These are phyloP conservation scores for Macrotyloma uniflorum DNA, from an alignment of 306 rosid species.

Conservation along the genomic window DNA sequence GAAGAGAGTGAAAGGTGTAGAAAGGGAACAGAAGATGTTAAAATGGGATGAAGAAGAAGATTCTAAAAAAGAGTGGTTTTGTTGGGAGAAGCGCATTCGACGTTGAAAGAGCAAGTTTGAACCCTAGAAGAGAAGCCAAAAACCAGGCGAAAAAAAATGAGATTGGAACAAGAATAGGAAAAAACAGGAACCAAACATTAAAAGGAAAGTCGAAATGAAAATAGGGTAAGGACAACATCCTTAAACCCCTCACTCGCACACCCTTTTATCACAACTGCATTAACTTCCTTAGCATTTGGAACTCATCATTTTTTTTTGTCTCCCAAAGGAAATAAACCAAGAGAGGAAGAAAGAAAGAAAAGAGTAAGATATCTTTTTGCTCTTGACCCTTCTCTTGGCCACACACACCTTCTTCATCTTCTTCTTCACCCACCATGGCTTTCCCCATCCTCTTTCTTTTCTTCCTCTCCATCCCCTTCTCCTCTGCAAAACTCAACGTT, in stretches of 20 bases:
- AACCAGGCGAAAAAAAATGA: too few species aligned
- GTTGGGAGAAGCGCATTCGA: conserved; percentile 18
- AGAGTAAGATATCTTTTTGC: not conserved
- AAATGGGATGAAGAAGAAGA: not conserved
- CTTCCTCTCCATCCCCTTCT: conserved; percentile 43
- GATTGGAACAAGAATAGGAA: conserved; percentile 44
- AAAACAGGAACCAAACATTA: not conserved
- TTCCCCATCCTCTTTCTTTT: conserved; percentile 39
- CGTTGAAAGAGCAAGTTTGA: not conserved
- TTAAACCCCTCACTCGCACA: conserved; percentile 47
- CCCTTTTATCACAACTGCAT: conserved; percentile 17
- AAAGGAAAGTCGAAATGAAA: not conserved
- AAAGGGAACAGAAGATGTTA: not conserved
- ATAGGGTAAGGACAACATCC: conserved; percentile 17
- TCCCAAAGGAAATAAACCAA: not conserved
- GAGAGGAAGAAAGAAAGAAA: conserved; percentile 34
- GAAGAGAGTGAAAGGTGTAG: not conserved
- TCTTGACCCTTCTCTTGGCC: conserved; percentile 34
- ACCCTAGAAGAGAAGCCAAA: not conserved
- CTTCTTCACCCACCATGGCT: conserved; percentile 31
- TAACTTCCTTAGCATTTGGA: not conserved
- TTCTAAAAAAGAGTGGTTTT: not conserved
- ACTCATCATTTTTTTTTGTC: not conserved
- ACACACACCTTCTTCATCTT: not conserved
- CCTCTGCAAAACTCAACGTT: conserved; percentile 36